These are phyloP conservation scores for Fraxinus sp. DNA, from an alignment of 305 asterid genomes.

Conservation along the genomic window DNA sequence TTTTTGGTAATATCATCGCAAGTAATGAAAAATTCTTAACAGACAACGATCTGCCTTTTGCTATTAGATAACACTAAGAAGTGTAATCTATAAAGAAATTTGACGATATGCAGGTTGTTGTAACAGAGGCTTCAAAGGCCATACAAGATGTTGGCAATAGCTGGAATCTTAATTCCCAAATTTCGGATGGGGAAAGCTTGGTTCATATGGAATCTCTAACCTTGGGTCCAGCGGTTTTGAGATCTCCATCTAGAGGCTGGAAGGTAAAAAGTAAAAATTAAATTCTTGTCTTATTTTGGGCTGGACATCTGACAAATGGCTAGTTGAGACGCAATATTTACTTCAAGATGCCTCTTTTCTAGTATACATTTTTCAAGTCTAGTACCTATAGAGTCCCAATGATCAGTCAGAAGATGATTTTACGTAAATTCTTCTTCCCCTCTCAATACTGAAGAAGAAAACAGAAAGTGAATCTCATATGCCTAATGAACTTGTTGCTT, in stretches of 20 bases:
- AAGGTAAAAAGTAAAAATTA: conserved; percentile 38
- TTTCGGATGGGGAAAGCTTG: conserved; percentile 42
- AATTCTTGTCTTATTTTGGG: not conserved
- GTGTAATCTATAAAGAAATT: not conserved
- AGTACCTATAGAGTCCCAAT: not conserved
- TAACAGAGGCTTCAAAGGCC: conserved; percentile 57
- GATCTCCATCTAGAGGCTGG: conserved; percentile 52
- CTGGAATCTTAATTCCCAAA: conserved; percentile 40
- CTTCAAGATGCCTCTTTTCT: conserved; percentile 9
- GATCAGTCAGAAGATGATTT: not conserved
- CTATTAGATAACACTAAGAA: not conserved
- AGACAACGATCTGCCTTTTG: not conserved
- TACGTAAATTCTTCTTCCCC: conserved; percentile 1
- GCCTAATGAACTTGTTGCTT: not conserved
- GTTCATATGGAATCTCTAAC: conserved; percentile 43
- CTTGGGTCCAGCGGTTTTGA: conserved; percentile 51
- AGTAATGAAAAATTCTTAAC: not conserved
- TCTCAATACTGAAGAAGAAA: not conserved
- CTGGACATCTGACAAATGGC: not conserved
- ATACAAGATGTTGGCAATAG: conserved; percentile 40
- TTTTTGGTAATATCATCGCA: not conserved
- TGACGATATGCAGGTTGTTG: conserved; percentile 40
- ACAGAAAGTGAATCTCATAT: not conserved
- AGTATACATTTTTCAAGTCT: not conserved
- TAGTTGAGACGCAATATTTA: not conserved